Evolutionary conservation across 1,284 basidiomycete genomes (phyloP), one percentile per base, ranked within the genome.

Genomic region (Tetrapyrgos nigripes): DNA sequence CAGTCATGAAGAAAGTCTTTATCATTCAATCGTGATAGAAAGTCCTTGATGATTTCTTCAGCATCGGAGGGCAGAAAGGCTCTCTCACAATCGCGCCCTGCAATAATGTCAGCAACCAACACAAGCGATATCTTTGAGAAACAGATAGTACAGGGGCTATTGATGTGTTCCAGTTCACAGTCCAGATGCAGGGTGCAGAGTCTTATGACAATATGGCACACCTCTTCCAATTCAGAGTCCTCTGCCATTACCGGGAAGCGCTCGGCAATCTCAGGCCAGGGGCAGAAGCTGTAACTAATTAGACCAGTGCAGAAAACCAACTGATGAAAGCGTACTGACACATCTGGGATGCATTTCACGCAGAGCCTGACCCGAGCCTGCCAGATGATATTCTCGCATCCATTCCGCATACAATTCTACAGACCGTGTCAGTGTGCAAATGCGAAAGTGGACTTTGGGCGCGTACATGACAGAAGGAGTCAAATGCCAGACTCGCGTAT

Each of bases 331-430:
- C 19, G 11, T 14, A 27, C 52, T 3, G 9, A 31, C 43, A 21
- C 21, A 19, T 61, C 1, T 50, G 54, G 10, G 43, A 57, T 19
- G 31, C 55, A 56, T 8, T 50, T 50, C 47, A 50, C 43, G 55
- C 55, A 56, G 14, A 21, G 27, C n/a, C 55, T 21, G 14, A 51
- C 29, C 17, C 48, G 33, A 43, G 21, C 50, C 3, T 2, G n/a
- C 55, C 55, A 57, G 33, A 19, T 14, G 17, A 49, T 37, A 35
- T 50, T 24, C 2, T 28, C n/a, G 48, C 44, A 51, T 26, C 19
- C 26, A 33, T 51, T 26, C 3, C 49, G 23, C 8, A 4, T 13
- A 29, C 47, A 50, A 21, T 24, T 29, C 47, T 57, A n/a, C 10
- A 6, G 6, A 27, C 17, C 19, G 19, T 21, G n/a, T 9, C 19